Evolutionary conservation across 225 moss, liverwort and hornwort species (phyloP), one percentile per base, ranked within the genome.

Genomic region (Asterella californica): DNA sequence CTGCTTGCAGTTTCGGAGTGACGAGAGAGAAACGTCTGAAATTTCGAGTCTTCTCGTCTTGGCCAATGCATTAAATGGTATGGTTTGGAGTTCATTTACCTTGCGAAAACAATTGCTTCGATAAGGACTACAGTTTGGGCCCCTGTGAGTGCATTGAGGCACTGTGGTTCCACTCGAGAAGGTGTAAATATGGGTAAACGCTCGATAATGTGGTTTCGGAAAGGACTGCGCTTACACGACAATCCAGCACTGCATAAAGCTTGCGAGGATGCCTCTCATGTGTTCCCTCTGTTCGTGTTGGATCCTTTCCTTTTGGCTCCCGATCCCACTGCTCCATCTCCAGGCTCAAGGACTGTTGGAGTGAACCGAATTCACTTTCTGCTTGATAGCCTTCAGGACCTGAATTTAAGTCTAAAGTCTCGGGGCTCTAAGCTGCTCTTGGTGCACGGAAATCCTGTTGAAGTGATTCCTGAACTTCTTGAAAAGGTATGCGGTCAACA

Each of bases 321-420:
- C 1, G 94, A 96, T 83, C 84, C 89, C 6, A 82, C 85, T 21
- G 92, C 90, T 60, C 90, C 96, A 32, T 92, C 97, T 29, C 94
- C 97, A 33, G 97, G 97, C 48, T 97, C 97, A 38, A 89, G 84
- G 67, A 82, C 84, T 8, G 94, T 83, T 25, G 97, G 99, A 18
- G 92, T 99, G 33, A 99, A 99, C 75, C 93, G 99, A 74, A 93
- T 99, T 74, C 88, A 87, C 14, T 99, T 99, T 72, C 70, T 99
- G 82, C 81, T 99, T 76, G 88, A 95, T 84, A 89, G 92, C 24
- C 85, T 95, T 36, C 77, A 85, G 64, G 87, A 99, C 81, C 64
- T 99, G 82, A 89, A 99, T 76, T 72, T 77, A 42, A 91, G 79
- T 81, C 88, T 99, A 76, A 91, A 90, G 17, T 59, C 83, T 80